These are phyloP conservation scores for Entomortierella chlamydospora DNA, from an alignment of 192 early-diverging fungal species.

Conservation along the genomic window DNA sequence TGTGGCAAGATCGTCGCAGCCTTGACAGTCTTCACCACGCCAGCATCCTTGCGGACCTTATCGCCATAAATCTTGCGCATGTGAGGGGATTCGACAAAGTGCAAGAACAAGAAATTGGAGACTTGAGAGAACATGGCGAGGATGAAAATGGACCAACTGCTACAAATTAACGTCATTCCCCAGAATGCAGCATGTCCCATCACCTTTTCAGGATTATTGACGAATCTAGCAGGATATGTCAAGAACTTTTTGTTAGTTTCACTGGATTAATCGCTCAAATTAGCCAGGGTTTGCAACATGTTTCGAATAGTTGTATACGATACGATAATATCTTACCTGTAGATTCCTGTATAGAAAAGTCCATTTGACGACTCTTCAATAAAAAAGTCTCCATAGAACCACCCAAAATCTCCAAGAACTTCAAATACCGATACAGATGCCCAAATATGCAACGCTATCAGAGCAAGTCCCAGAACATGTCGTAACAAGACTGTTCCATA, in stretches of 20 bases:
- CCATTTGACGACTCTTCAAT: constrained; percentile 80
- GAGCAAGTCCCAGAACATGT: constrained; percentile 83
- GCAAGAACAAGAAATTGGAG: constrained; percentile 84
- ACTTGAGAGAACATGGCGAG: constrained; percentile 87
- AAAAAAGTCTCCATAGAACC: constrained; percentile 99
- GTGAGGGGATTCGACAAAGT: constrained; percentile 92
- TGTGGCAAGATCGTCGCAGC: constrained; percentile 69
- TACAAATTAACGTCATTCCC: constrained; percentile 89
- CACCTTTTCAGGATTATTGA: constrained; percentile 94
- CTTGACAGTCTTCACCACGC: constrained; percentile 77
- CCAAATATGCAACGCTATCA: constrained; percentile 92
- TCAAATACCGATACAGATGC: constrained; percentile 92
- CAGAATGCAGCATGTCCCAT: constrained; percentile 95
- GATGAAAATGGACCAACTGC: constrained; percentile 80
- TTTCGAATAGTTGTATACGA: too few species aligned
- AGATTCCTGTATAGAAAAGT: constrained; percentile 91
- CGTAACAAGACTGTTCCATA: constrained; percentile 79
- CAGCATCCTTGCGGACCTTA: constrained; percentile 84
- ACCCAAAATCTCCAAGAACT: constrained; percentile 94
- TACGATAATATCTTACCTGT: constrained; percentile 31
- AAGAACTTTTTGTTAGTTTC: background rate
- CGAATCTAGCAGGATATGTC: constrained; percentile 60
- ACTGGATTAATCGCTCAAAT: too few species aligned
- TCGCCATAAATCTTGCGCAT: constrained; percentile 90
- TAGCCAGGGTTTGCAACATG: too few species aligned